phyloP scores from a whole-genome alignment of 352 stramenopile species.

The Phytophthora capsici region DNA sequence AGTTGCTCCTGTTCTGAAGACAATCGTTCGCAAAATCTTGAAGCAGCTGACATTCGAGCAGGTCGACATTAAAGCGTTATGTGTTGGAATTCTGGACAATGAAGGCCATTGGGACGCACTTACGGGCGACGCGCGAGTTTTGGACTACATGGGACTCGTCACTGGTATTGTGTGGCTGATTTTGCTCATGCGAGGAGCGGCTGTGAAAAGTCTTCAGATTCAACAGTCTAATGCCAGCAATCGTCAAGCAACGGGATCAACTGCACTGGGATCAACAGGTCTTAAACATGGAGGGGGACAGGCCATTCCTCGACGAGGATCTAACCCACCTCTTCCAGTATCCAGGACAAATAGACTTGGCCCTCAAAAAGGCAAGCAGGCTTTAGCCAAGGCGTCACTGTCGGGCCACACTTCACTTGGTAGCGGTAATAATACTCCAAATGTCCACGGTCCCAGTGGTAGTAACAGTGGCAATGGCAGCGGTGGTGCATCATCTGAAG shows the following conservation, averaged over 20 bases:
- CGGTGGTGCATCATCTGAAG: constrained; percentile 24
- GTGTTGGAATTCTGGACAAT: constrained; percentile 78
- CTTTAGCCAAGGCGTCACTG: constrained; percentile 30
- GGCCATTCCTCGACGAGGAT: constrained; percentile 57
- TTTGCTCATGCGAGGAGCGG: constrained; percentile 75
- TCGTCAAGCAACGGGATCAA: constrained; percentile 42
- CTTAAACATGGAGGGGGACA: constrained; percentile 63
- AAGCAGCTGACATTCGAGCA: constrained; percentile 86
- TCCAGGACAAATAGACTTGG: constrained; percentile 38
- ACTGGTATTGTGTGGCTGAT: constrained; percentile 80
- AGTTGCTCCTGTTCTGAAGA: constrained; percentile 84
- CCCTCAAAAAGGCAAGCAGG: constrained; percentile 45
- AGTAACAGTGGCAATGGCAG: constrained; percentile 12
- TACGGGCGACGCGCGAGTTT: constrained; percentile 59
- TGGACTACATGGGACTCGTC: constrained; percentile 85
- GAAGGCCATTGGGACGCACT: constrained; percentile 77
- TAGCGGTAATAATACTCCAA: constrained; percentile 11
- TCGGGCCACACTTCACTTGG: constrained; percentile 14
- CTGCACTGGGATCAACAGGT: constrained; percentile 37
- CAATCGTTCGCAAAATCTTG: constrained; percentile 84
- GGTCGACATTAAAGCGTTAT: constrained; percentile 83
- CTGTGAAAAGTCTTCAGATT: constrained; percentile 88
- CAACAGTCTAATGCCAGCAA: constrained; percentile 65
- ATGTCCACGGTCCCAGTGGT: constrained; percentile 11
- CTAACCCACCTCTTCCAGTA: constrained; percentile 35